phyloP scores from a whole-genome alignment of 1,139 yeast species.

The Taiozyma sp. region DNA sequence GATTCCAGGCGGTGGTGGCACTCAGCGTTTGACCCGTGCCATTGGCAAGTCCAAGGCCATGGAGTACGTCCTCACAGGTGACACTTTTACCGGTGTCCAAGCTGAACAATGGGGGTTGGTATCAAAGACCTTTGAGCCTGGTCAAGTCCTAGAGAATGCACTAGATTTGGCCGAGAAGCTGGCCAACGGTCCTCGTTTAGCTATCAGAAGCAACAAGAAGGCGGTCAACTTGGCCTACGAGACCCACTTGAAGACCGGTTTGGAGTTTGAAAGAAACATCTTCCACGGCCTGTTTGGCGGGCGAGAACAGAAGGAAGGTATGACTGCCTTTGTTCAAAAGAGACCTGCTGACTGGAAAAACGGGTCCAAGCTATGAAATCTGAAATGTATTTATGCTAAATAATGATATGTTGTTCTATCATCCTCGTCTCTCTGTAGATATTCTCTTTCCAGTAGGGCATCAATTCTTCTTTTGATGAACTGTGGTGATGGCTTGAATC shows the following conservation, averaged over 20 bases:
- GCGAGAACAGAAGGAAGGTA: slow-evolving; percentile 45
- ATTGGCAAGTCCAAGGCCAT: slow-evolving; percentile 46
- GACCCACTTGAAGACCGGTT: slow-evolving; percentile 33
- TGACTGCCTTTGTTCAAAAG: slow-evolving; percentile 46
- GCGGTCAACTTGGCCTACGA: slow-evolving; percentile 38
- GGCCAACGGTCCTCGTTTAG: slow-evolving; percentile 37
- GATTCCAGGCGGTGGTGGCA: slow-evolving; percentile 52
- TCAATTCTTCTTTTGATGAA: slow-evolving; percentile 79
- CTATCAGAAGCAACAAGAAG: slow-evolving; percentile 43
- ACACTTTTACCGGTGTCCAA: slow-evolving; percentile 36
- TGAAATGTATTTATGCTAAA: slow-evolving; percentile 41
- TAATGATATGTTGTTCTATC: slow-evolving; percentile 66
- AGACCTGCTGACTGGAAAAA: slow-evolving; percentile 37
- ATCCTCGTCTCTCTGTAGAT: slow-evolving; percentile 65
- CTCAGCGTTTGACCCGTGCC: slow-evolving; percentile 42
- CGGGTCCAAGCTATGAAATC: slow-evolving; percentile 10
- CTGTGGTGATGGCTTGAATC: slow-evolving; percentile 68
- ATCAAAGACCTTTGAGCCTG: slow-evolving; percentile 36
- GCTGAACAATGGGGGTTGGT: slow-evolving; percentile 49
- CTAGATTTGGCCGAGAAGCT: slow-evolving; percentile 39
- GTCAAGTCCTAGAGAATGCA: slow-evolving; percentile 37
- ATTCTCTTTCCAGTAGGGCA: slow-evolving; percentile 77
- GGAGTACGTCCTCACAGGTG: slow-evolving; percentile 45
- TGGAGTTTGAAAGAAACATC: slow-evolving; percentile 37
- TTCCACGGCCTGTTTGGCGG: slow-evolving; percentile 43